Percentiles rank a stretch among this genome's conserved stretches.
Evolutionary conservation across 768 basidiomycete genomes (phyloP).

Genomic region (Pleurotus salmoneostramineus): DNA sequence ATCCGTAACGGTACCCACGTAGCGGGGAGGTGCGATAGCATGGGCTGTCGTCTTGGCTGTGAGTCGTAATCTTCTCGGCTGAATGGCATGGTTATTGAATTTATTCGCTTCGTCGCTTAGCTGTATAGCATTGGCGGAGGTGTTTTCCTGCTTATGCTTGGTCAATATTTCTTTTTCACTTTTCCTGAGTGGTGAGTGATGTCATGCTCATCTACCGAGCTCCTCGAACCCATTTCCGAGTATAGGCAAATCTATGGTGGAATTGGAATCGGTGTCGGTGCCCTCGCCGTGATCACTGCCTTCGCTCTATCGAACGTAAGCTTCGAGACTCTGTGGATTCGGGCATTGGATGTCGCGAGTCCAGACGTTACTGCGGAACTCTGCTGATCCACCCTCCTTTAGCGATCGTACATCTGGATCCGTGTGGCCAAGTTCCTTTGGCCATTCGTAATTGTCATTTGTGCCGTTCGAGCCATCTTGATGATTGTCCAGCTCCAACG

Average conservation of each 20-base stretch:
- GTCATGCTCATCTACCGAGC: conserved; percentile 19
- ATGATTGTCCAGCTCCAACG: conserved; percentile 74
- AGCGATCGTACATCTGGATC: conserved; percentile 71
- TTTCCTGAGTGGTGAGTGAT: conserved; percentile 58
- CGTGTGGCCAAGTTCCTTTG: conserved; percentile 62
- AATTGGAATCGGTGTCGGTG: conserved; percentile 51
- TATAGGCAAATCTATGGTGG: conserved; percentile 68
- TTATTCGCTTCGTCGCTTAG: conserved; percentile 26
- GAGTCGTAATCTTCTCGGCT: conserved; percentile 19
- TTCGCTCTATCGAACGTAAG: conserved; percentile 64
- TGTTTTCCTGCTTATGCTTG: conserved; percentile 55
- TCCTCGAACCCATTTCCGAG: not conserved
- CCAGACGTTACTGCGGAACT: conserved; percentile 3
- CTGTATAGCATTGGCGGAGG: conserved; percentile 65
- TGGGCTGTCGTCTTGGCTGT: conserved; percentile 65
- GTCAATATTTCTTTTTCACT: conserved; percentile 62
- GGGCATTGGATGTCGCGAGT: conserved; percentile 16
- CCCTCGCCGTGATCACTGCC: conserved; percentile 47
- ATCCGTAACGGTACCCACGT: conserved; percentile 14
- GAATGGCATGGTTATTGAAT: not conserved
- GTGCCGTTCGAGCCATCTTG: conserved; percentile 58
- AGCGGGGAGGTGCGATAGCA: conserved; percentile 71
- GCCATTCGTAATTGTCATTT: conserved; percentile 68
- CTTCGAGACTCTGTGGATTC: conserved; percentile 10
- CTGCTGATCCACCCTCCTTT: conserved; percentile 16